These are phyloP conservation scores for Cerioporus squamosus DNA, from an alignment of 1,284 basidiomycete species.

Conservation along the genomic window DNA sequence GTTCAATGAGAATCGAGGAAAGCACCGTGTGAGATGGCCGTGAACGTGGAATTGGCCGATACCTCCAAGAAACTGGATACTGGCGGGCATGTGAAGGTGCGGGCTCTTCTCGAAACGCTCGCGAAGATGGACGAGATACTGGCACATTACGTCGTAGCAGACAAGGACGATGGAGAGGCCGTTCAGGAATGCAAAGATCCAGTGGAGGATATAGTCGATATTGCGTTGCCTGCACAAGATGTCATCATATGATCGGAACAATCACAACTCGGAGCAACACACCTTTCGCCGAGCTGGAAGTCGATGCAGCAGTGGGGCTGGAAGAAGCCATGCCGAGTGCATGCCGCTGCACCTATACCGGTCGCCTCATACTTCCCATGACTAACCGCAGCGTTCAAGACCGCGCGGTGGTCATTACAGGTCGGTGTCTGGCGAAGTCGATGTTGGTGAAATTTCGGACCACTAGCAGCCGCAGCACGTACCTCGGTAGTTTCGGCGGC, in stretches of 20 bases:
- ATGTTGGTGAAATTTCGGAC: too few relatives aligned
- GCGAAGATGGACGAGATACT: neutral
- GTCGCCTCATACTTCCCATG: constrained; percentile 10
- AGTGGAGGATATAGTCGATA: constrained; percentile 25
- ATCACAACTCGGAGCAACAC: neutral
- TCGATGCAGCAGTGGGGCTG: constrained; percentile 21
- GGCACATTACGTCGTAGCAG: constrained; percentile 6
- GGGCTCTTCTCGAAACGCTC: neutral
- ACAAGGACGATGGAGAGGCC: neutral
- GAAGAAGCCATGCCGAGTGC: constrained; percentile 25
- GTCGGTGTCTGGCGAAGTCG: neutral
- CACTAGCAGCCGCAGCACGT: neutral
- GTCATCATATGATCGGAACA: too few relatives aligned
- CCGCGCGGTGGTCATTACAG: constrained; percentile 8
- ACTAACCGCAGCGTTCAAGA: constrained; percentile 5
- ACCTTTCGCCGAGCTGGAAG: constrained; percentile 28
- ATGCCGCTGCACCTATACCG: constrained; percentile 24
- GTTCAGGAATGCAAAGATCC: neutral
- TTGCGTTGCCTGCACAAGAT: constrained; percentile 22
- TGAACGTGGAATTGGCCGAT: constrained; percentile 25
- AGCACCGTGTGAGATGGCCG: constrained; percentile 22
- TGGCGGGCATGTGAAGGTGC: neutral
- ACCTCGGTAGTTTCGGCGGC: neutral
- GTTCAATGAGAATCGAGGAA: constrained; percentile 18
- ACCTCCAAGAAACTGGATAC: neutral